These are phyloP conservation scores for Acorus gramineus DNA, from an alignment of 106 monocot genomes.

Conservation along the genomic window DNA sequence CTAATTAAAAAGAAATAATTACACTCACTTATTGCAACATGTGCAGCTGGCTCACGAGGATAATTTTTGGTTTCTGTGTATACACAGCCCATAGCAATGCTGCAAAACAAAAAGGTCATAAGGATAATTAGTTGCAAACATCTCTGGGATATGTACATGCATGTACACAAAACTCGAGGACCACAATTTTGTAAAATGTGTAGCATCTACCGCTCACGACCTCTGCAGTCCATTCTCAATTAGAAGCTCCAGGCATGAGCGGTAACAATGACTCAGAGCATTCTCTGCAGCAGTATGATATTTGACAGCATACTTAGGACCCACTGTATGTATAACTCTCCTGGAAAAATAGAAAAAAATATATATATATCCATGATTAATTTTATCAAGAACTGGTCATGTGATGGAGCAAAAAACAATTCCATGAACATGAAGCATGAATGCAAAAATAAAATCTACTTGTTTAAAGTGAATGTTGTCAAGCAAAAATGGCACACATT, in stretches of 20 bases:
- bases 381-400: no score
- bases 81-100: constrained; percentile 97
- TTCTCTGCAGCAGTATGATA: constrained; percentile 99
- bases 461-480: no score
- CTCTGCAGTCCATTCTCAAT: constrained; percentile 95
- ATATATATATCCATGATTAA: no score
- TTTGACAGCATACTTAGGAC: constrained; percentile 97
- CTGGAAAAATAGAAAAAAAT: constrained; percentile 19
- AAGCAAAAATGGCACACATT: no score
- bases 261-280: constrained; percentile 94
- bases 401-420: no score
- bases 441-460: no score
- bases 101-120: constrained; percentile 9
- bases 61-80: constrained; percentile 92
- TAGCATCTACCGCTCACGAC: constrained; percentile 18
- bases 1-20: no score
- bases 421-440: no score
- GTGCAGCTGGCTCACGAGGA: constrained; percentile 98
- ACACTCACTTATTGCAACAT: constrained; percentile 97
- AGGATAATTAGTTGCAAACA: constrained; percentile 1
- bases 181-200: background rate
- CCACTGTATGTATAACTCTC: constrained; percentile 93
- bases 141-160: background rate
- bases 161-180: no score
- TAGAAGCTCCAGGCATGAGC: constrained; percentile 90